Evolutionary conservation across 345 rosid species (phyloP).

Genomic region (Corchorus capsularis): DNA sequence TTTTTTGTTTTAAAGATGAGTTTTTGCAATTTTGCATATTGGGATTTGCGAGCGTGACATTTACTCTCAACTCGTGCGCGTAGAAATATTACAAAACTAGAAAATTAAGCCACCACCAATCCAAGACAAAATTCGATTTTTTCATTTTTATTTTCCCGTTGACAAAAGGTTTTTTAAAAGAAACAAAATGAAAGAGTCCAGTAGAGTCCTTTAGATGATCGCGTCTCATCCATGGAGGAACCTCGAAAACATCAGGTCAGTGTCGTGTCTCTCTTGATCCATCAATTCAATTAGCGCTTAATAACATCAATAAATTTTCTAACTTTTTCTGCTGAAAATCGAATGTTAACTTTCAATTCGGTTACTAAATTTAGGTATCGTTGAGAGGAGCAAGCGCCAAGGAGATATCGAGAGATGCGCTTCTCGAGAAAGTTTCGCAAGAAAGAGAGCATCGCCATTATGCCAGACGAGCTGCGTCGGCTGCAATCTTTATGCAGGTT

Average conservation of each 20-base stretch:
- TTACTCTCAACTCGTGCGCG: background rate
- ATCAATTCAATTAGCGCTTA: background rate
- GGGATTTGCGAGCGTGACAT: background rate
- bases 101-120: background rate
- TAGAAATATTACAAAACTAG: background rate
- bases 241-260: slow-evolving; percentile 72
- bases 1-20: too few relatives aligned
- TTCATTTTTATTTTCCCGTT: background rate
- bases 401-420: slow-evolving; percentile 91
- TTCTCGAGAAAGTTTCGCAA: slow-evolving; percentile 79
- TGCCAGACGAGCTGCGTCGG: slow-evolving; percentile 69
- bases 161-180: background rate
- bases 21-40: background rate
- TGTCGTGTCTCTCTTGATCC: slow-evolving; percentile 12
- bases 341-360: slow-evolving; percentile 16
- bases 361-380: slow-evolving; percentile 60
- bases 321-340: background rate
- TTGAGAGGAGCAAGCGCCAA: slow-evolving; percentile 87
- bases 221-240: slow-evolving; percentile 51
- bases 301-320: background rate
- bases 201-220: slow-evolving; percentile 14
- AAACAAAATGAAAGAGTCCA: background rate
- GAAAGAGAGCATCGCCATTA: slow-evolving; percentile 84
- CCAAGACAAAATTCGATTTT: background rate
- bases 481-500: slow-evolving; percentile 76